Base-by-base conservation (phyloP, 768 basidiomycete species). In the Leccinum obscurum region DNA sequence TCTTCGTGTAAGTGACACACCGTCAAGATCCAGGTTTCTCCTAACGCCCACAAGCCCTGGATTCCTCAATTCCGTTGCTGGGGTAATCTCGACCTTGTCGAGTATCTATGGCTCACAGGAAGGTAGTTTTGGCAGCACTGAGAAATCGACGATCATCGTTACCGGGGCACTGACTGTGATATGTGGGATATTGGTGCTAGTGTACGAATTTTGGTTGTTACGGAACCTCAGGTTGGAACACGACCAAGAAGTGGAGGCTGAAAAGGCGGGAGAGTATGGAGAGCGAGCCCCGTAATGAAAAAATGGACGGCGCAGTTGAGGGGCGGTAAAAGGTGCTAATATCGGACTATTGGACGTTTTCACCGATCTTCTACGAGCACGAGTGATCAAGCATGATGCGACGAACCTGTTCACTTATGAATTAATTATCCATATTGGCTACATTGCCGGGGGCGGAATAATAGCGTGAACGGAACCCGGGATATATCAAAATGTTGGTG, bases 31-130 rank as follows among this genome's bases (percentile, higher is more conserved):
- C 15, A 14, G 6, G 22, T 32, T 39, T 52, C 44, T 26, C 20
- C 61, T 61, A 54, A 66, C 48, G 20, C 14, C 24, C 44, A 37
- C 61, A 63, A 85, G 85, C 39, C 85, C 85, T 20, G 85, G 85
- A 13, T 69, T 79, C 44, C 72, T 86, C 56, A 85, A 86, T 67
- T 84, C 83, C 11, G 64, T 82, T 15, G 82, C 84, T 1, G 85
- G 85, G 20, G 59, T 87, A 0, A 74, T 87, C 20, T 85, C 85
- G 0, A 84, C 83, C 2, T 63, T 87, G 55, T 70, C 81, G 10
- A 83, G 74, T 62, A 71, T 85, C 15, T 84, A 78, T 37, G 83
- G 83, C 6, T 72, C 71, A 4, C 84, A 87, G 57, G 68, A 75
- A 28, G 81, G 82, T 3, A 66, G 76, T 41, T 76, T 84, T 57